Evolutionary conservation across 306 rosid species (phyloP), one percentile per base, ranked within the genome.

Genomic region (Boehmeria nivea): DNA sequence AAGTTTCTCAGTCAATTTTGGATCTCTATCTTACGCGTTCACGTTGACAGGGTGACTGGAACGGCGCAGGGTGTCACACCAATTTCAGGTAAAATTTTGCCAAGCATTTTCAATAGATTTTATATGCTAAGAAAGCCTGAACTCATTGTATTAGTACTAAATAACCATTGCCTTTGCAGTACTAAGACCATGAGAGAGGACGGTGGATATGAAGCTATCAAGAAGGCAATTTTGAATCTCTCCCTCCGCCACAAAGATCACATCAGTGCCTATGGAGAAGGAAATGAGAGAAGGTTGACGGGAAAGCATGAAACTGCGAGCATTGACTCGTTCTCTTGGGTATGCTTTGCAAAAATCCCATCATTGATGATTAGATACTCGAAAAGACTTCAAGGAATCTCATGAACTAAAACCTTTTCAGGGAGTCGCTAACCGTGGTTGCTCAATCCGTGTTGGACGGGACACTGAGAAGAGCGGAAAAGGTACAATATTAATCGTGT

Each of bases 381-480:
- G 15, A 42, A 22, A 34, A 26, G 38, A 55, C 23, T 61, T 28
- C 17, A 57, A 43, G 57, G 2, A 28, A 14, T 11, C 51, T 16
- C 18, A 44, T 6, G 28, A 47, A 15, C 59, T n/a, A 63, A 36
- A 20, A 63, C 60, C 77, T 65, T 60, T 60, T 64, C 81, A 93
- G 96, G 99, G 99, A 57, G 99, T 93, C 70, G 99, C 99, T 65
- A 93, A 93, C 62, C 96, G 99, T 34, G 95, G 99, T 57, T 83
- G 94, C 81, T 93, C 99, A 4, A 83, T 93, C 66, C 99, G 99
- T 72, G 99, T 93, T 63, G 99, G 99, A 28, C 85, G 96, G 34
- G 95, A 83, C 60, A 93, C 96, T 5, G 94, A 88, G 83, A 71
- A 83, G 74, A 51, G 76, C 38, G 96, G 95, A 61, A 93, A 93